phyloP scores from a whole-genome alignment of 2,329 filamentous ascomycete species.

The Hirsutella minnesotensis region DNA sequence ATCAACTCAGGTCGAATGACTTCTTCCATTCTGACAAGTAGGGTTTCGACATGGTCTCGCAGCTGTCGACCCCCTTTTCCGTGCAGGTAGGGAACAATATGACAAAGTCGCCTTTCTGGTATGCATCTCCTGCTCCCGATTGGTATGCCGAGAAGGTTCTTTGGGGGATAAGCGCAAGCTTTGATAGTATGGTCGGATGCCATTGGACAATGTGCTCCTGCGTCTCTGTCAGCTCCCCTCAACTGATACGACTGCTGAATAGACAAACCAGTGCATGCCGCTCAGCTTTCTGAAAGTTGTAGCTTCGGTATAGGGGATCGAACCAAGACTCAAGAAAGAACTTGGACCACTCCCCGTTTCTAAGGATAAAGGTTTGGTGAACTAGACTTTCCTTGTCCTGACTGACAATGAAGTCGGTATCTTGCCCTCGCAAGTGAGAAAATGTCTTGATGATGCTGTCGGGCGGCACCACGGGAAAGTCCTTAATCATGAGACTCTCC shows the following conservation, averaged over 20 bases:
- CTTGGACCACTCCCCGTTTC: conserved; percentile 79
- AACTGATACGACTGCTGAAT: background rate
- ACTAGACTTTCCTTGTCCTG: conserved; percentile 76
- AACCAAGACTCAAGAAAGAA: conserved; percentile 96
- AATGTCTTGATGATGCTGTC: conserved; percentile 97
- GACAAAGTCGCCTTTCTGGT: conserved; percentile 75
- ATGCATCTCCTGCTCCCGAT: conserved; percentile 46
- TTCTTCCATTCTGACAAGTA: conserved; percentile 36
- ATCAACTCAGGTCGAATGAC: conserved; percentile 18
- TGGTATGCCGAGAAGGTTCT: conserved; percentile 71
- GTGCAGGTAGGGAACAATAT: conserved; percentile 69
- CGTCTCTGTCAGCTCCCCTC: conserved; percentile 14
- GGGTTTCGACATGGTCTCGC: conserved; percentile 55
- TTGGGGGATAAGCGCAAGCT: conserved; percentile 82
- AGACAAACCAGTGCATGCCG: conserved; percentile 69
- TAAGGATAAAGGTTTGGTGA: conserved; percentile 65
- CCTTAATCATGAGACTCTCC: conserved; percentile 70
- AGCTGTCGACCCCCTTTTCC: conserved; percentile 43
- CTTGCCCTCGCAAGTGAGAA: conserved; percentile 60
- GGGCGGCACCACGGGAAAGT: conserved; percentile 79
- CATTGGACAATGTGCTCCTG: conserved; percentile 86
- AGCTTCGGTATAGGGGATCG: conserved; percentile 82
- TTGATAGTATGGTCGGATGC: conserved; percentile 91
- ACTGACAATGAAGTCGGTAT: conserved; percentile 71
- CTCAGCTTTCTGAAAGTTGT: conserved; percentile 95